phyloP scores from a whole-genome alignment of 2,329 filamentous ascomycete genomes.

The Leptographium lundbergii region DNA sequence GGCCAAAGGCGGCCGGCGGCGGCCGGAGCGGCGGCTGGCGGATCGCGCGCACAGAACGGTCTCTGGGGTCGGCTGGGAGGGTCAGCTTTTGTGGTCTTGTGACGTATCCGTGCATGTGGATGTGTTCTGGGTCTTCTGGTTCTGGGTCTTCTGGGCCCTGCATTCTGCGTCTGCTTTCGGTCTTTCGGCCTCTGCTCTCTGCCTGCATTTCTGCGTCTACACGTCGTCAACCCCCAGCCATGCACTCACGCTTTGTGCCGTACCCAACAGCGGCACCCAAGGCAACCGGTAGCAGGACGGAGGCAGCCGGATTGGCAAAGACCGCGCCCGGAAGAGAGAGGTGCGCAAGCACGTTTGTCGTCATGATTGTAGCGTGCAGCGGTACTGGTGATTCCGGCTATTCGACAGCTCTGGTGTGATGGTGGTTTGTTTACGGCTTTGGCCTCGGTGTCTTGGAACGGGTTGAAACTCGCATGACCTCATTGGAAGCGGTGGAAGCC shows the following conservation, averaged over 20 bases:
- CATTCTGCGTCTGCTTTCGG: no score
- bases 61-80: constrained; percentile 4
- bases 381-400: not conserved
- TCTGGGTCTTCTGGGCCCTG: not conserved
- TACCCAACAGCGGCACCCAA: constrained; percentile 65
- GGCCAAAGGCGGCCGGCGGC: constrained; percentile 49
- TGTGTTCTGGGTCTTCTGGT: not conserved
- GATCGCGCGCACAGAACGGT: constrained; percentile 20
- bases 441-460: not conserved
- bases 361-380: constrained; percentile 34
- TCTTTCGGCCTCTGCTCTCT: no score
- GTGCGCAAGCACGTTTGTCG: constrained; percentile 62
- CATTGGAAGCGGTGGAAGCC: not conserved
- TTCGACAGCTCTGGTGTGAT: not conserved
- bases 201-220: no score
- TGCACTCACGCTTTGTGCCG: constrained; percentile 46
- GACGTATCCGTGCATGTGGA: no score
- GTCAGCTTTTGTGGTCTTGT: not conserved
- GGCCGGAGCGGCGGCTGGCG: constrained; percentile 55
- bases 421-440: not conserved
- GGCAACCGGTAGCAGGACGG: constrained; percentile 63
- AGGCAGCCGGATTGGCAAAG: constrained; percentile 59
- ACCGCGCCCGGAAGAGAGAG: constrained; percentile 60
- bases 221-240: no score
- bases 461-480: not conserved